Percentiles rank a stretch among this genome's conserved stretches.
phyloP scores from a whole-genome alignment of 2,329 filamentous ascomycete species.

The Calonectria hawksworthii region DNA sequence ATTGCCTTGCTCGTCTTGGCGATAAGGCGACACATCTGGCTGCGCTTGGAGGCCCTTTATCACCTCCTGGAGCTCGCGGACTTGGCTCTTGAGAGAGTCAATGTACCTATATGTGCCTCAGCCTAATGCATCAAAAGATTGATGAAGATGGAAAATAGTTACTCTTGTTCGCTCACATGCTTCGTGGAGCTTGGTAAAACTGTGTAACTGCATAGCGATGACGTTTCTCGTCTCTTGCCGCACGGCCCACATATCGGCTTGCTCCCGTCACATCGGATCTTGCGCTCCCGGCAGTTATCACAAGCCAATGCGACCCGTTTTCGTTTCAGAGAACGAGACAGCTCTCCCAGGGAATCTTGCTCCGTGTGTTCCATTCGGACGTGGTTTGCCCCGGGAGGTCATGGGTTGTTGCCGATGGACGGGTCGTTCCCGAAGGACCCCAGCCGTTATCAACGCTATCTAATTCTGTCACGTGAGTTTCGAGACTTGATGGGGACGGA shows the following conservation, averaged over 20 bases:
- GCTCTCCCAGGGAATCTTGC: background rate
- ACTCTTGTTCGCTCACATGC: slow-evolving; percentile 23
- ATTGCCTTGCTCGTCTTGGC: background rate
- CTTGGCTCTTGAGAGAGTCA: background rate
- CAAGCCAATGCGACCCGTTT: slow-evolving; percentile 17
- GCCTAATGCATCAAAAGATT: background rate
- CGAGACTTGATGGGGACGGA: background rate
- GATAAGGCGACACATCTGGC: background rate
- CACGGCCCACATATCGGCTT: slow-evolving; percentile 19
- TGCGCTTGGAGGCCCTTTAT: background rate
- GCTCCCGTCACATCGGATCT: slow-evolving; percentile 17
- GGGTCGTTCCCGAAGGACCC: background rate
- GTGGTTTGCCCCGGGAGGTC: background rate
- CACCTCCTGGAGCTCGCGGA: background rate
- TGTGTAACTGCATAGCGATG: slow-evolving; percentile 3
- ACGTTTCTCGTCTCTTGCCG: background rate
- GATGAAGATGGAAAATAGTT: background rate
- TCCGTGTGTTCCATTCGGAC: background rate
- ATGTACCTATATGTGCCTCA: slow-evolving; percentile 3
- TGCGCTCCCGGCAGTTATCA: slow-evolving; percentile 20
- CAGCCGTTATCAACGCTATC: background rate
- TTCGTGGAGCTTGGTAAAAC: background rate
- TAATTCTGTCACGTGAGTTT: background rate
- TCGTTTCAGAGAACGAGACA: background rate
- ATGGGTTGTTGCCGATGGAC: background rate